Percentiles rank a stretch among this genome's conserved stretches.
Conservation (phyloP, 2,329 filamentous ascomycete species). For the Didymella arachidicola region DNA sequence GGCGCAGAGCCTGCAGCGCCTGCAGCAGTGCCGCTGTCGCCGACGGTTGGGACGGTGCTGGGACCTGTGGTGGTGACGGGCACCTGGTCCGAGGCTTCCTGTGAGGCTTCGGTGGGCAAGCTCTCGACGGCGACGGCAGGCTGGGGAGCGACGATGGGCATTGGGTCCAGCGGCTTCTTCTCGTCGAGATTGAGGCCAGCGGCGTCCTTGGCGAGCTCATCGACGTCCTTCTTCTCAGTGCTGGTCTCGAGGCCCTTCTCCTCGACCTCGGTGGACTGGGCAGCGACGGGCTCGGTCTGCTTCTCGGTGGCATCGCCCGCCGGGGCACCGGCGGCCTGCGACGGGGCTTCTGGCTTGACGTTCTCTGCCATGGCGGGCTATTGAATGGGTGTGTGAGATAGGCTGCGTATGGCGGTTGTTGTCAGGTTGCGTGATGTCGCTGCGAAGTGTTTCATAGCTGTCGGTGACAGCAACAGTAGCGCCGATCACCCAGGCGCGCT, state of each 20-base stretch:
- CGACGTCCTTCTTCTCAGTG: constrained; percentile 28
- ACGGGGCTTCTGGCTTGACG: constrained; percentile 17
- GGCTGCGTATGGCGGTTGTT: background rate
- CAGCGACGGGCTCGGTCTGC: constrained; percentile 24
- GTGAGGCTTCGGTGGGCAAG: constrained; percentile 14
- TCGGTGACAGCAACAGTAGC: constrained; percentile 9
- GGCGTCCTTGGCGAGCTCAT: constrained; percentile 27
- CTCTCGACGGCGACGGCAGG: constrained; percentile 15
- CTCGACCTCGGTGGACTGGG: constrained; percentile 20
- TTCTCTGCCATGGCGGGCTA: constrained; percentile 16
- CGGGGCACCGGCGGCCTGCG: constrained; percentile 24
- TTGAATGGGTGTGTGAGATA: background rate
- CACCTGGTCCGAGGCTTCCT: constrained; percentile 21
- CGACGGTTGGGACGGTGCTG: constrained; percentile 15
- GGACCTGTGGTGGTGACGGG: constrained; percentile 21
- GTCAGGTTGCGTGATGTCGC: background rate
- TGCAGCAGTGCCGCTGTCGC: constrained; percentile 9
- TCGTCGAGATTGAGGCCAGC: constrained; percentile 29
- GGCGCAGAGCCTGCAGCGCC: constrained; percentile 20
- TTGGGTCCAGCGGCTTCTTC: constrained; percentile 25
- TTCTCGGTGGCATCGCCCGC: constrained; percentile 25
- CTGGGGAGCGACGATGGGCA: constrained; percentile 22
- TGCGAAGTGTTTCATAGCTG: constrained; percentile 4
- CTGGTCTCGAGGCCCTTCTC: constrained; percentile 22
- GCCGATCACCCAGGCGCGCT: constrained; percentile 16